Evolutionary conservation across 75 land plant genomes (phyloP).

Genomic region (Adiantum capillusveneris): DNA sequence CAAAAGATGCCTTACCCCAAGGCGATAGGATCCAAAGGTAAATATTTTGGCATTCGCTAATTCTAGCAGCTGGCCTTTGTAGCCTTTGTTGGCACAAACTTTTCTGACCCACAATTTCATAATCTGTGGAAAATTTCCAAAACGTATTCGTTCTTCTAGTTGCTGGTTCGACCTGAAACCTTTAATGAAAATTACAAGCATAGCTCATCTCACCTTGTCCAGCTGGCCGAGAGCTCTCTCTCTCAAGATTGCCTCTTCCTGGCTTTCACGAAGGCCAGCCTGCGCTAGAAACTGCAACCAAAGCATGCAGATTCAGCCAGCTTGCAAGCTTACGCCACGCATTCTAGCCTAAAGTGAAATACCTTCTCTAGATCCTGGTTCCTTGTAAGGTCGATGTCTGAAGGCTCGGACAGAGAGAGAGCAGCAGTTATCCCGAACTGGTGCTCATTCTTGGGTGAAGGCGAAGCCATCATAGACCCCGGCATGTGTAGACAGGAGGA

Average conservation of each 20-base stretch:
- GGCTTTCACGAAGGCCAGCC: slow-evolving; percentile 79
- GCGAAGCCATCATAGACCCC: too few relatives aligned
- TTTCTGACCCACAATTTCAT: slow-evolving; percentile 81
- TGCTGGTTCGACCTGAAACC: slow-evolving; percentile 78
- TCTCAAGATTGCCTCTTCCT: slow-evolving; percentile 50
- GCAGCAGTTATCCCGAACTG: slow-evolving; percentile 79
- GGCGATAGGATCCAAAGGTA: slow-evolving; percentile 91
- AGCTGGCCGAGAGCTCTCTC: neutral
- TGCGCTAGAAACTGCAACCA: slow-evolving; percentile 59
- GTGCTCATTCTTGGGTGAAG: neutral
- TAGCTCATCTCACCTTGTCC: slow-evolving; percentile 83
- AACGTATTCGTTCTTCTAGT: neutral
- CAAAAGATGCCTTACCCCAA: slow-evolving; percentile 77
- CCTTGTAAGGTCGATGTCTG: slow-evolving; percentile 59
- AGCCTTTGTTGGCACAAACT: slow-evolving; percentile 60
- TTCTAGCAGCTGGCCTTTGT: slow-evolving; percentile 71
- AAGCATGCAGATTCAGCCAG: too few relatives aligned
- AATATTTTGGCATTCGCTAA: slow-evolving; percentile 96
- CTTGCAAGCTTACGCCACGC: too few relatives aligned
- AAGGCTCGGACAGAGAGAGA: slow-evolving; percentile 70
- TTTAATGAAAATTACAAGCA: too few relatives aligned
- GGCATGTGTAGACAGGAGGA: too few relatives aligned
- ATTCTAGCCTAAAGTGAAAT: neutral
- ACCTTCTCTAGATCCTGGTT: slow-evolving; percentile 80
- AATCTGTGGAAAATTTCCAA: slow-evolving; percentile 29